phyloP scores from a whole-genome alignment of 768 basidiomycete genomes.

The Suillus brevipes region DNA sequence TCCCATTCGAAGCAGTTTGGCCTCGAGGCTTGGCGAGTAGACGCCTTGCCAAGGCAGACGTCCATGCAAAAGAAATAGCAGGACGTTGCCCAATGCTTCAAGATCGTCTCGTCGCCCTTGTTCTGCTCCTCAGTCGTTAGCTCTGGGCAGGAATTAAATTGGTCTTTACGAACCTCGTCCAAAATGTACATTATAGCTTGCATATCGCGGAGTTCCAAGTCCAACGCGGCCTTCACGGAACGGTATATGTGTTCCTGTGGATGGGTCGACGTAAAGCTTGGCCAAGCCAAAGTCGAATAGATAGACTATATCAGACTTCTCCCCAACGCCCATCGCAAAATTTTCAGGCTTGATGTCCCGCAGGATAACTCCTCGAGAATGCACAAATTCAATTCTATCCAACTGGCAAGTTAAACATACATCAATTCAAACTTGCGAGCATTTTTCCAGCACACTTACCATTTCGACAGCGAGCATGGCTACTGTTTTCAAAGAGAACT shows the following conservation, averaged over 20 bases:
- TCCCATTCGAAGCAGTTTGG: conserved; percentile 8
- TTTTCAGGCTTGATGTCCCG: conserved; percentile 29
- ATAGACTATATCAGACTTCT: conserved; percentile 9
- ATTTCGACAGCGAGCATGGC: conserved; percentile 25
- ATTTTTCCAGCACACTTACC: conserved; percentile 10
- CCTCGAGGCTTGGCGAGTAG: conserved; percentile 3
- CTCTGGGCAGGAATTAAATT: background rate
- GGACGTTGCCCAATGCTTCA: conserved; percentile 20
- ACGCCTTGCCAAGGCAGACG: conserved; percentile 27
- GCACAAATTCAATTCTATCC: conserved; percentile 15
- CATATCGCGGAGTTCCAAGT: conserved; percentile 19
- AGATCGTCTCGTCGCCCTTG: conserved; percentile 25
- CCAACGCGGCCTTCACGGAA: conserved; percentile 10
- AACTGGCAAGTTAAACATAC: conserved; percentile 11
- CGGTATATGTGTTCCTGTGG: conserved; percentile 18
- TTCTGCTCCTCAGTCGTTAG: conserved; percentile 10
- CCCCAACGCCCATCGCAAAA: conserved; percentile 16
- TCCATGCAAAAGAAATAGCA: conserved; percentile 24
- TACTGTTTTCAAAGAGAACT: conserved; percentile 22
- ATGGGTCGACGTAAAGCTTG: conserved; percentile 12
- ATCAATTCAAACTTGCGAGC: background rate
- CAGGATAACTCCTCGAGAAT: conserved; percentile 18
- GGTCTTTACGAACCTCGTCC: conserved; percentile 12
- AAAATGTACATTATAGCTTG: conserved; percentile 16
- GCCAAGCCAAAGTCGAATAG: conserved; percentile 24